Conservation (phyloP, 2,329 filamentous ascomycete genomes). For the Aspergillus quadricinctus region DNA sequence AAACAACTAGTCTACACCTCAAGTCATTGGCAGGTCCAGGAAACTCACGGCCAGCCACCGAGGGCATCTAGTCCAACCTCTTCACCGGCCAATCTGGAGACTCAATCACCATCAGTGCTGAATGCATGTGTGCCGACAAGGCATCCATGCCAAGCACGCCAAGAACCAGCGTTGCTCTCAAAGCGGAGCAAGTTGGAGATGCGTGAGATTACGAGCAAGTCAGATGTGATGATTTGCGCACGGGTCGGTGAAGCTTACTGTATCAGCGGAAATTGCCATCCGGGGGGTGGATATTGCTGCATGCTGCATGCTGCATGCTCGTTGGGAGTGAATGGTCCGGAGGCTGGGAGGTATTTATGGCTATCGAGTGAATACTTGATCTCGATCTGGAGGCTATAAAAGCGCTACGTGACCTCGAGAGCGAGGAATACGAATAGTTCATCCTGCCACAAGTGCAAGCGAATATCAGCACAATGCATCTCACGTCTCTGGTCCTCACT, state of each 20-base stretch:
- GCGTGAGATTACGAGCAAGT: neutral
- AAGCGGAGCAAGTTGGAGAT: no score
- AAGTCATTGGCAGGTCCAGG: neutral
- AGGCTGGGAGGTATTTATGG: no score
- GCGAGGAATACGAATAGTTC: neutral
- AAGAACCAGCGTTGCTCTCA: neutral
- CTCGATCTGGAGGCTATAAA: no score
- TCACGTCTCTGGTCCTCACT: constrained; percentile 7
- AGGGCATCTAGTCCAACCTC: neutral
- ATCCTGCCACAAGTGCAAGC: neutral
- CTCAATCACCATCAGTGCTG: neutral
- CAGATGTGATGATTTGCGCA: neutral
- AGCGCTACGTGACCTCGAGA: no score
- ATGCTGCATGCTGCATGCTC: no score
- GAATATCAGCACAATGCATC: constrained; percentile 7
- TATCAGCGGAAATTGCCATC: no score
- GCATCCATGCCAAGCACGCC: neutral
- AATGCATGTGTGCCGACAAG: neutral
- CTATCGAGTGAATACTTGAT: no score
- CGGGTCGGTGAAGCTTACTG: neutral
- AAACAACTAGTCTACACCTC: neutral
- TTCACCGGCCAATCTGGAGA: no score
- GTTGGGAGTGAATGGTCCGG: no score
- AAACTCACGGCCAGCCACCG: neutral
- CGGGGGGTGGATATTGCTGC: no score